These are phyloP conservation scores for Crithidia fasciculata DNA, from an alignment of 208 protist species.

Conservation along the genomic window DNA sequence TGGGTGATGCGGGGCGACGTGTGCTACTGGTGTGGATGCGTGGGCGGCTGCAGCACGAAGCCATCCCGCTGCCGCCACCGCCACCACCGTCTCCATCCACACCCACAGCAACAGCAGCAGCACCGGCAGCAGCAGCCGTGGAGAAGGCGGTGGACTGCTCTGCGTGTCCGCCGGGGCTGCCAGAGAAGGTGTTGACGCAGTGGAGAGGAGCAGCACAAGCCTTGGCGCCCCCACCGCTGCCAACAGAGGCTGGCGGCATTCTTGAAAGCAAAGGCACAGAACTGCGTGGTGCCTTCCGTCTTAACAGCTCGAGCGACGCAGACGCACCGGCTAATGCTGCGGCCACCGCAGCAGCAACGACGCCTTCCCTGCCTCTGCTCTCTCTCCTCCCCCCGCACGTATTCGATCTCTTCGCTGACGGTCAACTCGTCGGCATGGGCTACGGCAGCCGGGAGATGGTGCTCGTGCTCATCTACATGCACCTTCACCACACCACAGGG, in stretches of 20 bases:
- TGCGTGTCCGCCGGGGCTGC: constrained; percentile 10
- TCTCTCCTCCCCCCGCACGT: constrained; percentile 40
- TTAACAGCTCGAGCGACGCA: background rate
- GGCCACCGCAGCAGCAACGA: background rate
- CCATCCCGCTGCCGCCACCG: background rate
- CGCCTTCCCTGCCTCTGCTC: constrained; percentile 8
- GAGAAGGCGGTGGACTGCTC: background rate
- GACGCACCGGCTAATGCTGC: background rate
- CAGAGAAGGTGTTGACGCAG: background rate
- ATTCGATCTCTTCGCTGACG: constrained; percentile 59
- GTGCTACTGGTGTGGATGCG: constrained; percentile 39
- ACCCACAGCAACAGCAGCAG: too few relatives aligned
- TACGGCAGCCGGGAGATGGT: constrained; percentile 65
- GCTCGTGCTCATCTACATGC: constrained; percentile 66
- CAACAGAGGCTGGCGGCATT: background rate
- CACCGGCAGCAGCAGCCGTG: too few relatives aligned
- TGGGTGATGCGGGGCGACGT: constrained; percentile 18
- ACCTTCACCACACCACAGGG: constrained; percentile 53
- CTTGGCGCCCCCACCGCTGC: background rate
- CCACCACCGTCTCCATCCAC: too few relatives aligned
- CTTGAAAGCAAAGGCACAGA: background rate
- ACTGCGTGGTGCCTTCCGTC: background rate
- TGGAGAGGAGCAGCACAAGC: constrained; percentile 13
- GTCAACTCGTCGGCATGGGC: constrained; percentile 56
- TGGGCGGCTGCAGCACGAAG: constrained; percentile 25